A percentile compares a stretch with the other conserved stretches of the same genome.
Evolutionary conservation across 441 rosid species (phyloP).

Genomic region (Populus hybrid): DNA sequence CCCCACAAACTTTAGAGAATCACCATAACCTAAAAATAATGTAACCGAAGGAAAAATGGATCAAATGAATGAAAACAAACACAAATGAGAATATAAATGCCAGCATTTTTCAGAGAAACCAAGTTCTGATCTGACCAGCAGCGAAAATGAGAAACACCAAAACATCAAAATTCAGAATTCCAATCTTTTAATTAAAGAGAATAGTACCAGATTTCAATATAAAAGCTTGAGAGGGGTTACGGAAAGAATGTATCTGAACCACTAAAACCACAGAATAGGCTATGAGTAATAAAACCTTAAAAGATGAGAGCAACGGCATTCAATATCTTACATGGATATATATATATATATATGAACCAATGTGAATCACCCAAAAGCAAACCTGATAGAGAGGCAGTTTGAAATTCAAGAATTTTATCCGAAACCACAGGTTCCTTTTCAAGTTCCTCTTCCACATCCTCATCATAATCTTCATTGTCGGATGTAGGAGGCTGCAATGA

Average conservation of each 20-base stretch:
- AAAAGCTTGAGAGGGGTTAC: too few relatives aligned
- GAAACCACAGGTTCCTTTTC: conserved; percentile 46
- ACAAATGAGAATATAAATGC: not conserved
- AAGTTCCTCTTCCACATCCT: conserved; percentile 59
- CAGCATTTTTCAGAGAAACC: not conserved
- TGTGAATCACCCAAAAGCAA: conserved; percentile 1
- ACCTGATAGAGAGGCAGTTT: conserved; percentile 41
- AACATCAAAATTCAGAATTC: not conserved
- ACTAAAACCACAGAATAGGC: too few relatives aligned
- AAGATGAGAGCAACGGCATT: too few relatives aligned
- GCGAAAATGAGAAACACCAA: not conserved
- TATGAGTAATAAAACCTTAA: too few relatives aligned
- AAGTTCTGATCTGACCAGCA: not conserved
- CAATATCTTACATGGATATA: too few relatives aligned
- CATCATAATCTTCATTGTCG: conserved; percentile 96
- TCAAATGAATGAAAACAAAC: not conserved
- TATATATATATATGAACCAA: not conserved
- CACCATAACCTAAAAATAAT: not conserved
- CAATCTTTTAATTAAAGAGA: not conserved
- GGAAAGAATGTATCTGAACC: not conserved
- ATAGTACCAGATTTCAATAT: not conserved
- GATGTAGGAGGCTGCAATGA: conserved; percentile 54
- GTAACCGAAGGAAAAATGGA: not conserved
- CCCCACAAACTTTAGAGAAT: not conserved
- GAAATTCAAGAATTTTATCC: conserved; percentile 41